Conservation (phyloP, 768 basidiomycete species). For the Phlebiopsis gigantea region DNA sequence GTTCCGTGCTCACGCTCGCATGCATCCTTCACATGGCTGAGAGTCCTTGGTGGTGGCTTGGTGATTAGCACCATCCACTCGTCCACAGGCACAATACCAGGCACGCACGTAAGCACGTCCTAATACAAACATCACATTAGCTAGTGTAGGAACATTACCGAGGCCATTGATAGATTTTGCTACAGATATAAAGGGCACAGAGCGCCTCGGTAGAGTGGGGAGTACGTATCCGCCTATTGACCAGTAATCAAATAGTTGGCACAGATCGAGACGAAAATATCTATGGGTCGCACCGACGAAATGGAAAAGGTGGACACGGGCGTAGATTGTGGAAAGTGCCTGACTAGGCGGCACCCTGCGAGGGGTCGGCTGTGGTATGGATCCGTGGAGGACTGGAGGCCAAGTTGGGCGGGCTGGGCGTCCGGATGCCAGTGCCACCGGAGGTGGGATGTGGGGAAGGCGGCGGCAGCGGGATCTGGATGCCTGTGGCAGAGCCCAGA, state of each 20-base stretch:
- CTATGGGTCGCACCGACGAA: not conserved
- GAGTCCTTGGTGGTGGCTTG: too few relatives aligned
- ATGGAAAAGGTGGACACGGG: not conserved
- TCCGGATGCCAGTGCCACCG: not conserved
- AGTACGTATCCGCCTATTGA: not conserved
- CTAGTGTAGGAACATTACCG: not conserved
- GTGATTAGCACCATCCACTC: too few relatives aligned
- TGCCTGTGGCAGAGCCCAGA: slow-evolving; percentile 1
- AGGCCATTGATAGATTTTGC: not conserved
- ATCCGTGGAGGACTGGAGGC: not conserved
- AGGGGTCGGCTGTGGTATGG: not conserved
- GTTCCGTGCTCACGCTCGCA: too few relatives aligned
- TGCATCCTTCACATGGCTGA: too few relatives aligned
- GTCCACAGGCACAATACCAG: too few relatives aligned
- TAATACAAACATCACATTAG: not conserved
- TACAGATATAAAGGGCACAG: not conserved
- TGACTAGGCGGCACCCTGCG: not conserved
- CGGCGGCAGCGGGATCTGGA: not conserved
- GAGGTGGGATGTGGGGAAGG: not conserved
- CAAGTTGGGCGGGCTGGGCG: not conserved
- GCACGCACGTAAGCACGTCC: not conserved
- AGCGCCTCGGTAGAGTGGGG: not conserved
- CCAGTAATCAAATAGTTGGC: not conserved
- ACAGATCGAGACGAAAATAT: not conserved
- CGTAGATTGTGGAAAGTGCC: not conserved